Evolutionary conservation across 2,329 filamentous ascomycete species (phyloP), one percentile per base, ranked within the genome.

Genomic region (Xylariaceae sp.): DNA sequence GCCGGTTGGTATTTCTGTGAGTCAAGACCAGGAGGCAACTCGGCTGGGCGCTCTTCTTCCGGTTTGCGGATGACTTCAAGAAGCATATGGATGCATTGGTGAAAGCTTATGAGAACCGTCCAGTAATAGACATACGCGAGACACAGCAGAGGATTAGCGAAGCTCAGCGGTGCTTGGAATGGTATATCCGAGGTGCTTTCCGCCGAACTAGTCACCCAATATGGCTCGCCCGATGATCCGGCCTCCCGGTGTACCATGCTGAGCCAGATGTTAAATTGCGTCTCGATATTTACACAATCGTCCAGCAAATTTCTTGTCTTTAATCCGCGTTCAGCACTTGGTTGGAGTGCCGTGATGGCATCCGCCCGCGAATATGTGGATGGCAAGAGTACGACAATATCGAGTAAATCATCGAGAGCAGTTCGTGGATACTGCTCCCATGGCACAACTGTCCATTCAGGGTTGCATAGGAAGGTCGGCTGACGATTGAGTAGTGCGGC

Each of bases 61-160:
- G 75, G 71, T 54, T 78, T 70, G 55, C 73, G 74, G 42, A 79
- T 70, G 53, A 68, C 65, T 22, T 70, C 67, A 53, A 80, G 71
- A 15, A 83, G 66, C 15, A 63, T 61, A 54, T 74, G 73, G 39
- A 81, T 72, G 59, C 73, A 77, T 9, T 72, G 75, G 56, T 77
- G 74, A 44, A 83, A 73, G 12, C 76, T 59, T 26, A 81, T 69
- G 43, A 79, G 73, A 1, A 74, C 65, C 56, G 77, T 73, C 80
- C 80, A 83, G 64, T 80, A 81, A 62, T 79, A 77, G 12, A 80
- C 65, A 57, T 81, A 75, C 43, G 72, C 71, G 30, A 80, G 58
- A 0, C 79, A 76, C 0, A 75, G 71, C 12, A 70, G 60, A 16
- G 70, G 63, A 59, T 77, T 72, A 26, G 67, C 69, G 63, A 82